Conservation (phyloP, 2,329 filamentous ascomycete species). For the Davidsoniella virescens region DNA sequence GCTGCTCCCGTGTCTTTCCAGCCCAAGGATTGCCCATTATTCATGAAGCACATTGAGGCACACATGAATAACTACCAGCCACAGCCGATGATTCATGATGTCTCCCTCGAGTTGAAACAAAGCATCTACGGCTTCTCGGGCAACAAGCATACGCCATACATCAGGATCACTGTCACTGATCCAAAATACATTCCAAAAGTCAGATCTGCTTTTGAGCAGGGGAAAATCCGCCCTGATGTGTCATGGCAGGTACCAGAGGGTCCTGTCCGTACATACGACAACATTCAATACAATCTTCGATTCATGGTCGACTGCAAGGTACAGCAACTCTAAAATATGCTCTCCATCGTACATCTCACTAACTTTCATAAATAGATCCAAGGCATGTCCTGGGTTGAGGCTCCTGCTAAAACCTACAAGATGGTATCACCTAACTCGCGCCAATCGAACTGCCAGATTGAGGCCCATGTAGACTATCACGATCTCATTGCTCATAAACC, state of each 20-base stretch:
- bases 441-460: constrained; percentile 92
- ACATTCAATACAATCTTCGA: constrained; percentile 80
- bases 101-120: constrained; percentile 69
- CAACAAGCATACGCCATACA: constrained; percentile 76
- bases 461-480: constrained; percentile 67
- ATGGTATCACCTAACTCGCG: constrained; percentile 48
- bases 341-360: constrained; percentile 8
- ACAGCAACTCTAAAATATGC: constrained; percentile 16
- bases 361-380: constrained; percentile 39
- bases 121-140: constrained; percentile 91
- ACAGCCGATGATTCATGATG: constrained; percentile 59
- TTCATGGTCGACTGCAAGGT: constrained; percentile 97
- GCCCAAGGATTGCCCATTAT: constrained; percentile 59
- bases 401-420: constrained; percentile 54
- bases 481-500: constrained; percentile 77
- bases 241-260: constrained; percentile 58
- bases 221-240: constrained; percentile 73
- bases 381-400: constrained; percentile 97
- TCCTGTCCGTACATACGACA: constrained; percentile 83
- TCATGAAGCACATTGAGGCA: constrained; percentile 64
- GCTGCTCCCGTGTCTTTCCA: constrained; percentile 73
- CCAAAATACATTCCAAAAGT: constrained; percentile 69
- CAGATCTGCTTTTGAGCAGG: constrained; percentile 56
- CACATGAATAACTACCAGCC: constrained; percentile 54
- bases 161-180: constrained; percentile 86